Evolutionary conservation across 176 grass and related monocot genomes (phyloP).

Genomic region (Zea mays): DNA sequence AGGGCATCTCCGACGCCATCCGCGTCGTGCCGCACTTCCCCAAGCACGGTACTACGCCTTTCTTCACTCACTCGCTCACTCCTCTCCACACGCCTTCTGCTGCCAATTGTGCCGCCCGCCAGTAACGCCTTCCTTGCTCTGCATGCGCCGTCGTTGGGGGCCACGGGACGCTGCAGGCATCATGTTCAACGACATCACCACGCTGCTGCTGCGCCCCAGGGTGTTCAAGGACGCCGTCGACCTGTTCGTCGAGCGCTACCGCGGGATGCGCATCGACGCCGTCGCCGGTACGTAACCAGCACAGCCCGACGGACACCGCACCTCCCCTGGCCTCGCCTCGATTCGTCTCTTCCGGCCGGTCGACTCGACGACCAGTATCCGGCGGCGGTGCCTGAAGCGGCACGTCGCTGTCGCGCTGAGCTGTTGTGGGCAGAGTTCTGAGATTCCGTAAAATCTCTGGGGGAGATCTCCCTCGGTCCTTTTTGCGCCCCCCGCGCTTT

Average conservation of each 20-base stretch:
- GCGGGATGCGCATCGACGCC: conserved; percentile 62
- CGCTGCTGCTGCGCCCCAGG: conserved; percentile 69
- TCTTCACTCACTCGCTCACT: no score
- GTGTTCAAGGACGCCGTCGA: conserved; percentile 90
- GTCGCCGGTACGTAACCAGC: conserved; percentile 61
- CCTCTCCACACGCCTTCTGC: no score
- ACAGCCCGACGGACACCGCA: background rate
- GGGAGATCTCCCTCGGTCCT: conserved; percentile 54
- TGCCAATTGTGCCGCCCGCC: background rate
- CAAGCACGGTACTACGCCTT: conserved; percentile 52
- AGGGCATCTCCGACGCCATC: conserved; percentile 84
- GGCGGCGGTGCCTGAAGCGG: background rate
- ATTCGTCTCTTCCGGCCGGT: background rate
- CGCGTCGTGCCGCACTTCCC: conserved; percentile 93
- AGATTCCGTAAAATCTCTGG: conserved; percentile 61
- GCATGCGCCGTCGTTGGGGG: background rate
- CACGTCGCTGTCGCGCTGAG: conserved; percentile 27
- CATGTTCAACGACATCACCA: conserved; percentile 99
- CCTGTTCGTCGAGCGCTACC: conserved; percentile 90
- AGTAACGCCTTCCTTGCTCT: background rate
- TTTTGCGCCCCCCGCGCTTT: conserved; percentile 43
- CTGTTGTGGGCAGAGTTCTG: conserved; percentile 40
- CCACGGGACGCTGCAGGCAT: conserved; percentile 49
- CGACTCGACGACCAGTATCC: background rate
- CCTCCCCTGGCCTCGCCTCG: accelerated